Conservation (phyloP, 352 stramenopile genomes). For the Globisporangium nunn region DNA sequence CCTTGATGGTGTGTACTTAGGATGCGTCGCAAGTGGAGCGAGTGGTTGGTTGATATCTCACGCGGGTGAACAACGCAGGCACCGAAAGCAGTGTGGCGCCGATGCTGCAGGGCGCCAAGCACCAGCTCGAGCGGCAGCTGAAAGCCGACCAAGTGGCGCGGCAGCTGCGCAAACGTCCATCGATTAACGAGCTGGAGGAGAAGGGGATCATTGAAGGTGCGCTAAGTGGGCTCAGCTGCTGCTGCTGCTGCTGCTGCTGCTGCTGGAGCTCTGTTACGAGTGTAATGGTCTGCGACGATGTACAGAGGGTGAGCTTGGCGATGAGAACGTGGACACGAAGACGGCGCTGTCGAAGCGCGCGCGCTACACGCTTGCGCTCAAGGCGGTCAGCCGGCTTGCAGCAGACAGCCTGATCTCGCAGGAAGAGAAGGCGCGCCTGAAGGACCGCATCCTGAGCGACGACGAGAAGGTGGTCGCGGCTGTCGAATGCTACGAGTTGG, state of each 20-base stretch:
- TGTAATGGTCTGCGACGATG: no score
- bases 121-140: conserved; percentile 65
- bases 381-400: conserved; percentile 66
- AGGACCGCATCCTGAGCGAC: conserved; percentile 79
- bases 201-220: conserved; percentile 72
- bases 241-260: no score
- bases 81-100: conserved; percentile 37
- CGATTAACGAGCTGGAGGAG: conserved; percentile 62
- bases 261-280: no score
- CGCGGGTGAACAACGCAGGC: conserved; percentile 14
- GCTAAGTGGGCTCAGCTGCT: neutral
- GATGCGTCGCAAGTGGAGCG: neutral
- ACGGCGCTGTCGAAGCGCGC: conserved; percentile 47
- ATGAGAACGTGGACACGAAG: conserved; percentile 26
- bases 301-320: conserved; percentile 56
- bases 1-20: conserved; percentile 31
- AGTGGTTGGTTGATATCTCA: no score
- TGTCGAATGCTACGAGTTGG: conserved; percentile 75
- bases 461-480: conserved; percentile 69
- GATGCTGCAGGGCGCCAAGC: conserved; percentile 62
- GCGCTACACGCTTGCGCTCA: conserved; percentile 75
- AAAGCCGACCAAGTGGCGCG: conserved; percentile 62
- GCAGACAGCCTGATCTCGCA: conserved; percentile 76
- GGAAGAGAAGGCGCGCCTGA: conserved; percentile 71
- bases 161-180: conserved; percentile 63